Conservation (phyloP, 2,329 filamentous ascomycete species). For the Chlorencoelia australis region DNA sequence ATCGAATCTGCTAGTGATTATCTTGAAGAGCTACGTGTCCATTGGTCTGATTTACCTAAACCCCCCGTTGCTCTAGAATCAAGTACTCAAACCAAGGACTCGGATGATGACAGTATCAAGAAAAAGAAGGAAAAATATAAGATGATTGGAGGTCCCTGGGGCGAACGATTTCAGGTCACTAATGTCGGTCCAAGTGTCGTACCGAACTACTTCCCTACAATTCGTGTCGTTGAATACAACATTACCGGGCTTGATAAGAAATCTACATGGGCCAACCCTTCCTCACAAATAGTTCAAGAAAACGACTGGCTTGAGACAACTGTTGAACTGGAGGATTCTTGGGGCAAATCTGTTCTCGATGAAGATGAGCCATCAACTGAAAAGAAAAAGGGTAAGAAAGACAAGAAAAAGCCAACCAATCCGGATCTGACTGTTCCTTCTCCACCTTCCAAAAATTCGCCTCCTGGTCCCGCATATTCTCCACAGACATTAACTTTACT, state of each 20-base stretch:
- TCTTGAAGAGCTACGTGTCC: slow-evolving; percentile 62
- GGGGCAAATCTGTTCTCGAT: slow-evolving; percentile 14
- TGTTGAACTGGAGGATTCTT: background rate
- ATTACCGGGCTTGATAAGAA: slow-evolving; percentile 39
- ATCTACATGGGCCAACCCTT: slow-evolving; percentile 17
- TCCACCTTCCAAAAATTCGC: slow-evolving; percentile 59
- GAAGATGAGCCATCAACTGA: slow-evolving; percentile 29
- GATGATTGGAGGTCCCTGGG: slow-evolving; percentile 69
- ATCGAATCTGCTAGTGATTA: slow-evolving; percentile 67
- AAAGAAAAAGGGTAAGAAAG: slow-evolving; percentile 33
- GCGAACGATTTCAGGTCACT: slow-evolving; percentile 74
- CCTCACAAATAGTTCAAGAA: slow-evolving; percentile 3
- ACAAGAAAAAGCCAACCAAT: slow-evolving; percentile 41
- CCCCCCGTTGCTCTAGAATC: slow-evolving; percentile 14
- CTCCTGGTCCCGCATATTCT: slow-evolving; percentile 83
- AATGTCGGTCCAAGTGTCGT: slow-evolving; percentile 80
- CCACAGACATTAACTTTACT: slow-evolving; percentile 70
- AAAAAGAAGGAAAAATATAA: slow-evolving; percentile 46
- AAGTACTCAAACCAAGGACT: slow-evolving; percentile 8
- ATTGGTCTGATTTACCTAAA: slow-evolving; percentile 68
- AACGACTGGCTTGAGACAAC: slow-evolving; percentile 13
- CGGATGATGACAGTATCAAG: slow-evolving; percentile 34
- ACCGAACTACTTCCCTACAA: slow-evolving; percentile 81
- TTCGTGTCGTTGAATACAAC: slow-evolving; percentile 93
- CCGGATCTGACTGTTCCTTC: slow-evolving; percentile 57